Base-by-base conservation (phyloP, 208 protist genomes). In the Trypanosoma scelopori region DNA sequence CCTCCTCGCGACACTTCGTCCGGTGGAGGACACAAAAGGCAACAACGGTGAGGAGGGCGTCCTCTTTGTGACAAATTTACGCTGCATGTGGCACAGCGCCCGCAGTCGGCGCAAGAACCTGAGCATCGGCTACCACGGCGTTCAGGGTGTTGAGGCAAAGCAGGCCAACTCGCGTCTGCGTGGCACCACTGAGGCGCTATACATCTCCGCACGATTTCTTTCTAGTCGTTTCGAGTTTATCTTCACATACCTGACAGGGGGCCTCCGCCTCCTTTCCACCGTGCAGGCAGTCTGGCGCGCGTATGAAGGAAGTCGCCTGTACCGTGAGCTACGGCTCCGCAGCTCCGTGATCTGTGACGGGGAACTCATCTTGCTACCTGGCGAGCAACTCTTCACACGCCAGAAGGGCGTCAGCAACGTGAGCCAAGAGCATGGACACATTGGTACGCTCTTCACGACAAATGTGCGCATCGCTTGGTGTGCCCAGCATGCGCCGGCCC, bases 391-490 rank as follows among this genome's bases (percentile, higher is more conserved):
- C 6, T 84, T 93, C 42, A 95, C 83, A 52, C 84, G 92, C 64
- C 65, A 92, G 15, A 20, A 16, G 22, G 86, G 88, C 23, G 95
- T 98, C 1, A 97, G 79, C 64, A 98, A 98, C 69, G 76, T 98
- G 18, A 96, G 89, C 55, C 84, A 84, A 48, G 92, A 97, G 13
- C 78, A 97, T 48, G 95, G 92, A 11, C 80, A 91, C 50, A 52
- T 98, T 20, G 98, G 98, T 20, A 94, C 84, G 1, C 89, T 99
- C 30, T 82, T 97, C 67, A 78, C 97, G 12, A 98, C 96, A 11
- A 98, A 98, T 71, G 70, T 99, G 12, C 93, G 98, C 27, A 43
- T 98, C 5, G 97, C 98, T 9, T 99, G 98, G 98, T 93, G 92
- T 61, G 89, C 92, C 0, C 79, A 85, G 37, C 55, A 78, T 7